Conservation (phyloP, 106 monocot species). For the Acorus calamus region DNA sequence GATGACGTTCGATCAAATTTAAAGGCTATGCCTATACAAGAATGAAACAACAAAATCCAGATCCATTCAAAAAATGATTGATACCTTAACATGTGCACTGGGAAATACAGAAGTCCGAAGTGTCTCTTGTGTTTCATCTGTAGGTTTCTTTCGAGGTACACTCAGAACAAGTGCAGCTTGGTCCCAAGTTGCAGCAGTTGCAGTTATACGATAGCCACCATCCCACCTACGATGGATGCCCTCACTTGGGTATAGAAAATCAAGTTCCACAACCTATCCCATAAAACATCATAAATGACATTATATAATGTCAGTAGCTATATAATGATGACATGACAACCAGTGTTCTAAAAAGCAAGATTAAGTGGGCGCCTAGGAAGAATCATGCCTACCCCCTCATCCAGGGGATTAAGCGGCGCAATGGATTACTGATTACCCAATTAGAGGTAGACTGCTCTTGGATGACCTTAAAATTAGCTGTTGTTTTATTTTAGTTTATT, state of each 20-base stretch:
- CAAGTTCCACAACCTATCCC: conserved; percentile 70
- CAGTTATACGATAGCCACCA: conserved; percentile 71
- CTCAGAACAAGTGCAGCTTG: conserved; percentile 84
- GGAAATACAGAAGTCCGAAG: conserved; percentile 81
- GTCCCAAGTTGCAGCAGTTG: conserved; percentile 78
- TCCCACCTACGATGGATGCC: conserved; percentile 86
- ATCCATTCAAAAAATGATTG: background rate
- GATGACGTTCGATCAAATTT: background rate
- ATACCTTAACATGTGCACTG: conserved; percentile 80
- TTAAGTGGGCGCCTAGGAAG: too few species aligned
- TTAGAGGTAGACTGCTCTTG: too few species aligned
- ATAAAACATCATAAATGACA: too few species aligned
- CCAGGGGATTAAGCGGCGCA: too few species aligned
- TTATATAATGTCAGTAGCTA: too few species aligned
- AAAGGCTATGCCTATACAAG: background rate
- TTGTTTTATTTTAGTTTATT: too few species aligned
- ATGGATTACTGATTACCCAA: too few species aligned
- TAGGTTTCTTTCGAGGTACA: conserved; percentile 53
- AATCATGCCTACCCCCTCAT: too few species aligned
- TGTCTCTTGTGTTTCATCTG: conserved; percentile 87
- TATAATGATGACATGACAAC: too few species aligned
- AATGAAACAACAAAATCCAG: background rate
- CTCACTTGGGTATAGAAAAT: conserved; percentile 83
- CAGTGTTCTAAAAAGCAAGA: too few species aligned
- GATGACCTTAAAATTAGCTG: too few species aligned